A percentile compares a stretch with the other conserved stretches of the same genome.
Conservation (phyloP, 1,284 basidiomycete species). For the Apiotrichum veenhuisii region DNA sequence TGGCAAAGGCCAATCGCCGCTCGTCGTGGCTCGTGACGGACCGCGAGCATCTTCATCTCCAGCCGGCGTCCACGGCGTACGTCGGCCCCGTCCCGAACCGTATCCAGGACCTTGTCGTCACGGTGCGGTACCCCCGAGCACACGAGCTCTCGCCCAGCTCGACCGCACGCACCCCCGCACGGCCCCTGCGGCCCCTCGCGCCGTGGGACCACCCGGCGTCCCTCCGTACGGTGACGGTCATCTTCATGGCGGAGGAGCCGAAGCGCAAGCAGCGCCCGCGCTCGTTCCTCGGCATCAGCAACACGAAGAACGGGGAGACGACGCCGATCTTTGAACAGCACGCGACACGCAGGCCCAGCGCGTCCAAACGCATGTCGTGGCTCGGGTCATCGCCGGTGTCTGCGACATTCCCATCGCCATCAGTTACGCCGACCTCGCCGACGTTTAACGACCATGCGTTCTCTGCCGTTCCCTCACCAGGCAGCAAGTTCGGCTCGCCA, state of each 20-base stretch:
- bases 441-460: neutral
- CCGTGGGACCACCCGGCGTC: constrained; percentile 2
- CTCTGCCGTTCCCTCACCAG: neutral
- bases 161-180: neutral
- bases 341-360: neutral
- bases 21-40: neutral
- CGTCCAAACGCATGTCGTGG: neutral
- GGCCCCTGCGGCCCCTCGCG: constrained; percentile 1
- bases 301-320: neutral
- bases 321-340: neutral
- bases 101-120: constrained; percentile 11
- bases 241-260: neutral
- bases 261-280: neutral
- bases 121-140: constrained; percentile 8
- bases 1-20: neutral
- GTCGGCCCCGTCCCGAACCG: constrained; percentile 13
- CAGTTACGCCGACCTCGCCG: neutral
- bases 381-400: neutral
- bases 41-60: neutral
- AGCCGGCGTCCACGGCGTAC: constrained; percentile 1
- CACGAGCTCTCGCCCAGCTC: neutral
- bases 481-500: neutral
- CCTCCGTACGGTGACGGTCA: neutral
- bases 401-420: neutral
- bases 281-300: neutral